Base-by-base conservation (phyloP, 768 basidiomycete genomes). In the Naematelia encephala region DNA sequence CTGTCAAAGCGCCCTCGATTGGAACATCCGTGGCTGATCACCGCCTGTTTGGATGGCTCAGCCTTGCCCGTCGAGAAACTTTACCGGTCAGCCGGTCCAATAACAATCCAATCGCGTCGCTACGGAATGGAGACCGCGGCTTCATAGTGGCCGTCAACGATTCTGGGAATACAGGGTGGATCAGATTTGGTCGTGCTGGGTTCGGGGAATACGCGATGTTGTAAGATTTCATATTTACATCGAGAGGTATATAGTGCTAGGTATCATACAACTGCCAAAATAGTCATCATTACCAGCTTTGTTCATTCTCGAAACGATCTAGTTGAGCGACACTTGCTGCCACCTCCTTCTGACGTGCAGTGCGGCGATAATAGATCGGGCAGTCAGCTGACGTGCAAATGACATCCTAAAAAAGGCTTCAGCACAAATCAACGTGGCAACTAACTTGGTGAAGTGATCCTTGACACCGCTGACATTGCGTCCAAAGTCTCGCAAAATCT, bases 321-420 rank as follows among this genome's bases (percentile, higher is more conserved):
- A 98, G 76, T 28, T 88, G 82, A 10, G 82, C 73, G 61, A 84
- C 85, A 2, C 89, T 83, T 67, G 97, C 92, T 62, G 90, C 90
- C 0, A 94, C 96, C 72, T 98, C 94, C 76, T 97, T 97, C 78
- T 98, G 96, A 8, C 93, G 87, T 72, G 97, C 97, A 80, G 97
- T 97, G 44, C 96, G 81, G 87, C 96, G 91, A 75, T 99, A 99
- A 78, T 93, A 99, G 60, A 98, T 98, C 0, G 96, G 96, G 67
- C 96, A 99, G 78, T 99, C 96, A 73, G 90, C 93, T 73, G 90
- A 92, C 0, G 90, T 89, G 73, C 94, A 99, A 26, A 99, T 80
- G 8, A 98, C 96, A 73, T 99, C 96, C 34, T 39, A 39, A 16
- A 39, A 8, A 39, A n/a, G n/a, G n/a, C n/a, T n/a, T n/a, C 90